phyloP scores from a whole-genome alignment of 1,139 yeast genomes.

The Suhomyces bolitotheri region DNA sequence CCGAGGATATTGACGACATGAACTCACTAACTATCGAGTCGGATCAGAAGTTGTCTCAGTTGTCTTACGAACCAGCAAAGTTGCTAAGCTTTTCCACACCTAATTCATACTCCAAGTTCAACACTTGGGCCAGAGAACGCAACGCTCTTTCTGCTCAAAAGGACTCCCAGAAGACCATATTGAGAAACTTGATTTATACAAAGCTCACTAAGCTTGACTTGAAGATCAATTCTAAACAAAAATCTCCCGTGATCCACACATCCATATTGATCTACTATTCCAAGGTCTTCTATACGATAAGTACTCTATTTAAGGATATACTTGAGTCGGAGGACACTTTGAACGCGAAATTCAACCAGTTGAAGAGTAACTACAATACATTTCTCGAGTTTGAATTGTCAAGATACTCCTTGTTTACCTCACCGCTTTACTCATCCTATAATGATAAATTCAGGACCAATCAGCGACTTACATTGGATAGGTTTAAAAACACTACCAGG shows the following conservation, averaged over 20 bases:
- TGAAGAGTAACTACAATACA: constrained; percentile 27
- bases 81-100: constrained; percentile 31
- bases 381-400: constrained; percentile 31
- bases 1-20: constrained; percentile 66
- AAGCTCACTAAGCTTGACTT: constrained; percentile 29
- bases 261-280: constrained; percentile 36
- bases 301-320: constrained; percentile 24
- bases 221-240: constrained; percentile 16
- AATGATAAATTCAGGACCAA: constrained; percentile 20
- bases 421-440: constrained; percentile 12
- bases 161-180: constrained; percentile 22
- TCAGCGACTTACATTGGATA: constrained; percentile 17
- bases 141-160: constrained; percentile 17
- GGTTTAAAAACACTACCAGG: constrained; percentile 3
- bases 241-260: constrained; percentile 23
- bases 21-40: constrained; percentile 35
- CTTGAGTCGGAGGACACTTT: constrained; percentile 21
- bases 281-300: constrained; percentile 37
- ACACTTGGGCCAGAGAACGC: constrained; percentile 19
- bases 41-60: constrained; percentile 31
- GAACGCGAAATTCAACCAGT: constrained; percentile 19
- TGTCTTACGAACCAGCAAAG: constrained; percentile 34
- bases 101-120: constrained; percentile 24
- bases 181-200: constrained; percentile 33
- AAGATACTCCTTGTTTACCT: constrained; percentile 17